A percentile compares a stretch with the other conserved stretches of the same genome.
Conservation (phyloP, 495 filamentous ascomycete genomes). For the Podospora pseudoanserina region DNA sequence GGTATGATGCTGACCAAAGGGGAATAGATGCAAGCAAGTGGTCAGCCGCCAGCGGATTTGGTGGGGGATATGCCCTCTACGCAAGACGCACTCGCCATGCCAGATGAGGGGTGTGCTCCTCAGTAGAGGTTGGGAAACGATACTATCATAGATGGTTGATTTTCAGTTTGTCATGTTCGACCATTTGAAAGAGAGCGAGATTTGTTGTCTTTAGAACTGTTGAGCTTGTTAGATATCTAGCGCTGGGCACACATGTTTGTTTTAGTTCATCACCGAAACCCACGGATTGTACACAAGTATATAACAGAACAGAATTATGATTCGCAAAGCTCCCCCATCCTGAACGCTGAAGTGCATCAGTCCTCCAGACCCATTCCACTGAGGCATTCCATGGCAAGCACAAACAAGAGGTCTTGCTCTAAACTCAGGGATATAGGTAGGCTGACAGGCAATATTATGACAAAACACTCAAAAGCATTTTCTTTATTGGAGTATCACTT, state of each 20-base stretch:
- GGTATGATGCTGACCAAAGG: conserved; percentile 14
- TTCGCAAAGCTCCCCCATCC: neutral
- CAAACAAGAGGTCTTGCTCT: too few species aligned
- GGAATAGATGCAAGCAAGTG: conserved; percentile 86
- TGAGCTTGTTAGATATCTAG: neutral
- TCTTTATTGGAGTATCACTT: too few species aligned
- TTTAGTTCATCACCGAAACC: neutral
- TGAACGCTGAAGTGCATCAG: too few species aligned
- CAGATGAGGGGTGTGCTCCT: conserved; percentile 68
- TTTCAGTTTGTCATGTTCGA: neutral
- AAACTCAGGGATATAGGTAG: too few species aligned
- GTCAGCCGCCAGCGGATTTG: conserved; percentile 83
- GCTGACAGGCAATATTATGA: too few species aligned
- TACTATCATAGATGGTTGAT: neutral
- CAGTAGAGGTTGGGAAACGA: conserved; percentile 44
- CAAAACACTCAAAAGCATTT: too few species aligned
- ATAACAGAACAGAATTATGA: neutral
- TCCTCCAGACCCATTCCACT: too few species aligned
- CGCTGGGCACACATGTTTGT: neutral
- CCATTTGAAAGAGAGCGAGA: neutral
- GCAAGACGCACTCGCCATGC: conserved; percentile 64
- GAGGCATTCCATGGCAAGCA: too few species aligned
- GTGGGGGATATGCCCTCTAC: conserved; percentile 82
- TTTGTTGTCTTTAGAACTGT: neutral
- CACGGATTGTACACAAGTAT: neutral